Percentiles rank a stretch among this genome's conserved stretches.
Evolutionary conservation across 73 alveolate genomes (phyloP).

Genomic region (Tetrahymena malaccensis): DNA sequence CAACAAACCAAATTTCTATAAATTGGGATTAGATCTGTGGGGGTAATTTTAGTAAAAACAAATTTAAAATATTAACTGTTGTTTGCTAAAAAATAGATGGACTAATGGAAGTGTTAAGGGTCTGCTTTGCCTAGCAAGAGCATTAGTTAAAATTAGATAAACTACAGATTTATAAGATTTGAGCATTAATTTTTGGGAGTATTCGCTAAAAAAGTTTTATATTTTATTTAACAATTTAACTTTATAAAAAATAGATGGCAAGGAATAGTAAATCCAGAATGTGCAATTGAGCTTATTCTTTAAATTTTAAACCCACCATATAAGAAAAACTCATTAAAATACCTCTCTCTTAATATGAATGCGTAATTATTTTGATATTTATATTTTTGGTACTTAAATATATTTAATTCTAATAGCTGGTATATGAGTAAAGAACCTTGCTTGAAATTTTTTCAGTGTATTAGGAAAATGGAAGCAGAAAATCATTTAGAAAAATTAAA

Average conservation of each 20-base stretch:
- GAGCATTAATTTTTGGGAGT: not conserved
- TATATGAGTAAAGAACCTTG: not conserved
- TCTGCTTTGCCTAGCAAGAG: not conserved
- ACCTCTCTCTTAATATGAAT: not conserved
- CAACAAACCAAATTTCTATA: not conserved
- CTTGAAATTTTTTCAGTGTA: not conserved
- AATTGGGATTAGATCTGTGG: not conserved
- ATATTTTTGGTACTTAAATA: not conserved
- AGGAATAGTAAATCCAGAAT: not conserved
- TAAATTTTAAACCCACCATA: not conserved
- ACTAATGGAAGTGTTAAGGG: not conserved
- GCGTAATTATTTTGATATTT: not conserved
- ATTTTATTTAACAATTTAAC: not conserved
- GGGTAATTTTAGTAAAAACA: not conserved
- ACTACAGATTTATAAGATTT: not conserved
- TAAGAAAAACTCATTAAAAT: not conserved
- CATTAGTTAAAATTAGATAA: not conserved
- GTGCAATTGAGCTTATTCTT: not conserved
- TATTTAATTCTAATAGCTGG: not conserved
- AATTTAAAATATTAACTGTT: not conserved
- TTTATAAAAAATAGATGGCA: not conserved
- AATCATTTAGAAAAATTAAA: not conserved
- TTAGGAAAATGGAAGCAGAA: not conserved
- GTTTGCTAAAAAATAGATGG: not conserved
- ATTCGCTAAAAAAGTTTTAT: not conserved